Evolutionary conservation across 129 eudicot genomes (phyloP).

Genomic region (Tagetes patula): DNA sequence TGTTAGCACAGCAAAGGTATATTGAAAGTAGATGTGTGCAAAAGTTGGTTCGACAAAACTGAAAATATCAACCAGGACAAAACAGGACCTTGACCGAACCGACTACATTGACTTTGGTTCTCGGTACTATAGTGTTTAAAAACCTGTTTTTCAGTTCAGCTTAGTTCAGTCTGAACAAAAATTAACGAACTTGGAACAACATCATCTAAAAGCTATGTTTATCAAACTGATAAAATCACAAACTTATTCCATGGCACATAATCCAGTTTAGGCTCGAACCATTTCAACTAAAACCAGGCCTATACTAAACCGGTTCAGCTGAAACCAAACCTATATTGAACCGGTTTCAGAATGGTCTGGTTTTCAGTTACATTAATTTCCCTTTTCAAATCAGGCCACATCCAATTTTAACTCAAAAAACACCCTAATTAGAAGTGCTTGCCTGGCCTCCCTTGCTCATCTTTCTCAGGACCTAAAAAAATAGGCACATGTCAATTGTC

Average conservation of each 20-base stretch:
- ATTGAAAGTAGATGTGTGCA: neutral
- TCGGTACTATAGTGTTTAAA: neutral
- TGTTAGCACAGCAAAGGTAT: neutral
- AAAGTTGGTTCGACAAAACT: neutral
- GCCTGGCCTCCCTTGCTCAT: conserved; percentile 75
- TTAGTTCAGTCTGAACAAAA: neutral
- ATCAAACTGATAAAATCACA: neutral
- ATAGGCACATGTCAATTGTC: neutral
- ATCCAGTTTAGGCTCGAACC: neutral
- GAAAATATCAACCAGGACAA: neutral
- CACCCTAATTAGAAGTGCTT: neutral
- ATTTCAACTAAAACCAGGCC: neutral
- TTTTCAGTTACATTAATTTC: neutral
- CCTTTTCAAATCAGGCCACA: neutral
- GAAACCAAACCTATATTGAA: too few species aligned
- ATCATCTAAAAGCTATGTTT: neutral
- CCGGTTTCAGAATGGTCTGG: neutral
- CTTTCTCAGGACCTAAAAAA: conserved; percentile 63
- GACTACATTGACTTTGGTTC: neutral
- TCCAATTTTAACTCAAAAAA: neutral
- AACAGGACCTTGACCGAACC: neutral
- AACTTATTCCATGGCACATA: neutral
- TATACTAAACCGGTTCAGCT: too few species aligned
- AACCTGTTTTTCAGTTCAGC: neutral
- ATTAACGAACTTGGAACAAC: too few species aligned